Evolutionary conservation across 257 asterid species (phyloP), one percentile per base, ranked within the genome.

Genomic region (Coffea canephora): DNA sequence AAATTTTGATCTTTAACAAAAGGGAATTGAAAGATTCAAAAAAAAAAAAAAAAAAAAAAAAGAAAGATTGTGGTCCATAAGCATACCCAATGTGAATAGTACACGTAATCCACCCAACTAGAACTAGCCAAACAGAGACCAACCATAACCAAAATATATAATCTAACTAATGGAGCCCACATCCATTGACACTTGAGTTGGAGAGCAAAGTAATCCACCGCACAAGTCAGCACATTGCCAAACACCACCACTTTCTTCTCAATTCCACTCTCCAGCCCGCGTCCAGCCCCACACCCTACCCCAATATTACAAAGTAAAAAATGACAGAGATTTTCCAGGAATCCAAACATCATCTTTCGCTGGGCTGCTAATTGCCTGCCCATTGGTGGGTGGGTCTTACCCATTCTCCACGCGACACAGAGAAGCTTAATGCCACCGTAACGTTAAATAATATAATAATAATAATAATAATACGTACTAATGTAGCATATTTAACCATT

Each of bases 101-200:
- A 81, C 88, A 85, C 84, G 89, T 82, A 75, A 41, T 77, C 77
- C 87, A 86, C 87, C 85, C 45, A 88, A 84, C 89, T 39, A 82
- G 83, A 87, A 75, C 88, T 76, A 77, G 84, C 85, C 46, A 77
- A 80, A 83, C 59, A 71, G 65, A 76, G 67, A 80, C 84, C 84
- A 83, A 80, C 87, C 80, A 82, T 78, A 71, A 76, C 79, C 74
- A 52, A 68, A 55, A 69, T 78, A 82, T 31, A 31, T 78, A 84
- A 82, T 82, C 84, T 82, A 79, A 57, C 6, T 15, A 45, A 88
- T 82, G 87, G 91, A 80, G 67, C 88, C 89, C 87, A 75, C 77
- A 3, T 50, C 84, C 73, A 41, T 80, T 71, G 55, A 75, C 69
- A 73, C 50, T 55, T 78, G 5, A 71, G 62, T 45, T 69, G 48